These are phyloP conservation scores for Niveomyces coronatus DNA, from an alignment of 2,329 filamentous ascomycete genomes.

Conservation along the genomic window DNA sequence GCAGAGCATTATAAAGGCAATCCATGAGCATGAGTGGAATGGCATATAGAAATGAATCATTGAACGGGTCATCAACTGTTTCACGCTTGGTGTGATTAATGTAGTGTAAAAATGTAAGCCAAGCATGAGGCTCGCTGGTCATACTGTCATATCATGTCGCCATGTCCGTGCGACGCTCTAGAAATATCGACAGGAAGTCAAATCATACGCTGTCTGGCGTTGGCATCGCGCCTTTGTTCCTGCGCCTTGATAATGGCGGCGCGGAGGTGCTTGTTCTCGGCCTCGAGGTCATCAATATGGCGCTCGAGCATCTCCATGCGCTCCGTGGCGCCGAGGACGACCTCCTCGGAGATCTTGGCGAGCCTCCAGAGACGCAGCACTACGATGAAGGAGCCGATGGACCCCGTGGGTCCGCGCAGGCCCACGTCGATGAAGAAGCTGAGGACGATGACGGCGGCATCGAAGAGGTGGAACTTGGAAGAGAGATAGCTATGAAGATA, in stretches of 20 bases:
- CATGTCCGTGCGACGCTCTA: too few species aligned
- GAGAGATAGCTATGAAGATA: slow-evolving; percentile 51
- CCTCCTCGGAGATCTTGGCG: slow-evolving; percentile 61
- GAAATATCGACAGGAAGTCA: too few species aligned
- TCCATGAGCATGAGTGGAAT: not conserved
- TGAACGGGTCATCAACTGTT: not conserved
- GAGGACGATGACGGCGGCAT: slow-evolving; percentile 50
- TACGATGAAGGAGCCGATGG: slow-evolving; percentile 56
- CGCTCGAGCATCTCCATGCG: slow-evolving; percentile 47
- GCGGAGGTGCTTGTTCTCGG: slow-evolving; percentile 28
- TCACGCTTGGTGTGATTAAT: not conserved
- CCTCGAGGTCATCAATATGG: slow-evolving; percentile 40
- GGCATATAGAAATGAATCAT: slow-evolving; percentile 5
- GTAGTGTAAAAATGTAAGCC: too few species aligned
- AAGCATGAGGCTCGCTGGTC: too few species aligned
- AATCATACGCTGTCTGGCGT: not conserved
- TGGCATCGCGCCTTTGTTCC: not conserved
- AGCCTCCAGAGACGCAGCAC: slow-evolving; percentile 58
- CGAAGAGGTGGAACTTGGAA: slow-evolving; percentile 52
- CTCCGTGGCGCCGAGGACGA: slow-evolving; percentile 52
- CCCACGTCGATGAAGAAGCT: slow-evolving; percentile 53
- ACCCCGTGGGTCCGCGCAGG: slow-evolving; percentile 47
- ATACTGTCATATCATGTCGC: too few species aligned
- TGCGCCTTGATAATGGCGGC: not conserved
- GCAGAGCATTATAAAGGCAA: slow-evolving; percentile 4